phyloP scores from a whole-genome alignment of 106 monocot species.

The Phalaenopsis equestris region DNA sequence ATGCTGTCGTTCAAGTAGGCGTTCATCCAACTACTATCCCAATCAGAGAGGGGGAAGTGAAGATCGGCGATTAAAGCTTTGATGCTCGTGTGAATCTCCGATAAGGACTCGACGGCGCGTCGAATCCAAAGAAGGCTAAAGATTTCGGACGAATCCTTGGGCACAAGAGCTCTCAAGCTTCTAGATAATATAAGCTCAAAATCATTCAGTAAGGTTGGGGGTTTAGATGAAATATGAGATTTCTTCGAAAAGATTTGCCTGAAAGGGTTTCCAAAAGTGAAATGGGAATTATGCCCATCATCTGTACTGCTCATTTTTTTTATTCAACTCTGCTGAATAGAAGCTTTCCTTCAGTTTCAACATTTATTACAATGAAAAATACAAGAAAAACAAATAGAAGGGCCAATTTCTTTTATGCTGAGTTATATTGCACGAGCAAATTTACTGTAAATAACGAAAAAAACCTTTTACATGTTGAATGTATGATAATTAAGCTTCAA shows the following conservation, averaged over 20 bases:
- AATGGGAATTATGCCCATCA: conserved; percentile 30
- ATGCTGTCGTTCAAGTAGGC: conserved; percentile 71
- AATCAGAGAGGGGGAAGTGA: conserved; percentile 70
- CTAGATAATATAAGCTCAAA: conserved; percentile 58
- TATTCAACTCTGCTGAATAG: conserved; percentile 20
- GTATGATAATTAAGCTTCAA: no score
- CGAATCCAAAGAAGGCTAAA: conserved; percentile 70
- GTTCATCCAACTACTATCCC: conserved; percentile 83
- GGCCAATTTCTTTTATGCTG: not conserved
- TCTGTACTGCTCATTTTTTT: conserved; percentile 66
- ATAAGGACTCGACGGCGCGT: conserved; percentile 40
- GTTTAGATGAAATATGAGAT: conserved; percentile 40
- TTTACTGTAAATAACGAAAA: not conserved
- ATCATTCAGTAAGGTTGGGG: conserved; percentile 18
- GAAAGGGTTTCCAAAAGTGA: conserved; percentile 66
- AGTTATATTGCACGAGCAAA: not conserved
- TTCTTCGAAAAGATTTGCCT: conserved; percentile 31
- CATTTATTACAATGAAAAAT: not conserved
- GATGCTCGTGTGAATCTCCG: conserved; percentile 43
- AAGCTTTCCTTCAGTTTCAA: not conserved
- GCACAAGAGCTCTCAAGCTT: conserved; percentile 48
- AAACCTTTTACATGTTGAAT: not conserved
- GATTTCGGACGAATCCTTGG: conserved; percentile 34
- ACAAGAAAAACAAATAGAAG: not conserved
- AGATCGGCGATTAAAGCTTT: conserved; percentile 60